Evolutionary conservation across 768 basidiomycete genomes (phyloP).

Genomic region (Phallus indusiatus): DNA sequence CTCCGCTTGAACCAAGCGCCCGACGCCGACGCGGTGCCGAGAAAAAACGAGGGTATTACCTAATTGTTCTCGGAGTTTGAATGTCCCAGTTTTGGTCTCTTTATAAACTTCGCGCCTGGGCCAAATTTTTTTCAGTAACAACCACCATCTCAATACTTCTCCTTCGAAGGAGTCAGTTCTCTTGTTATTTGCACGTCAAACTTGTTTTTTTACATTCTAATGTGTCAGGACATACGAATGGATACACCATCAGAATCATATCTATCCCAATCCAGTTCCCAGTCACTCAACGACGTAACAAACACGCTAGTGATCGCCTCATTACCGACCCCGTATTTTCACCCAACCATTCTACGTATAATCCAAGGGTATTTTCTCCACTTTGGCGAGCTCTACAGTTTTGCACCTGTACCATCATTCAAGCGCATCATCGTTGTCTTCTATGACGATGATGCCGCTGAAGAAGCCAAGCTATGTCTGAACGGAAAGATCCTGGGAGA

Average conservation of each 20-base stretch:
- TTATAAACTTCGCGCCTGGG: too few species aligned
- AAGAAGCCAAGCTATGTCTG: conserved; percentile 53
- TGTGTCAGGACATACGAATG: background rate
- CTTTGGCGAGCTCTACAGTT: conserved; percentile 80
- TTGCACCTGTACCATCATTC: conserved; percentile 82
- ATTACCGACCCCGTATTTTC: conserved; percentile 71
- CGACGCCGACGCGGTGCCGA: too few species aligned
- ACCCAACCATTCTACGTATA: conserved; percentile 53
- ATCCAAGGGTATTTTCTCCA: conserved; percentile 62
- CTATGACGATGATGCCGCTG: conserved; percentile 49
- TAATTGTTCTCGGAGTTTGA: too few species aligned
- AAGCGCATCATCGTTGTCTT: conserved; percentile 79
- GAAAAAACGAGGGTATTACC: too few species aligned
- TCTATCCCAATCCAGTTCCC: background rate
- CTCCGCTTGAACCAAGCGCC: too few species aligned
- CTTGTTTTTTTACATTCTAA: background rate
- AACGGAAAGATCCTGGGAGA: conserved; percentile 55
- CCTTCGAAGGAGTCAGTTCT: too few species aligned
- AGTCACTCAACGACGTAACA: conserved; percentile 30
- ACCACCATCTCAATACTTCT: background rate
- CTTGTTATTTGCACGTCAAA: background rate
- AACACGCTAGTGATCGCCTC: conserved; percentile 82
- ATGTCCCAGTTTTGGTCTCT: too few species aligned
- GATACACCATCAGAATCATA: background rate
- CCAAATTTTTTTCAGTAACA: background rate